A percentile compares a stretch with the other conserved stretches of the same genome.
Conservation (phyloP, 306 rosid species). For the Trifolium repens region DNA sequence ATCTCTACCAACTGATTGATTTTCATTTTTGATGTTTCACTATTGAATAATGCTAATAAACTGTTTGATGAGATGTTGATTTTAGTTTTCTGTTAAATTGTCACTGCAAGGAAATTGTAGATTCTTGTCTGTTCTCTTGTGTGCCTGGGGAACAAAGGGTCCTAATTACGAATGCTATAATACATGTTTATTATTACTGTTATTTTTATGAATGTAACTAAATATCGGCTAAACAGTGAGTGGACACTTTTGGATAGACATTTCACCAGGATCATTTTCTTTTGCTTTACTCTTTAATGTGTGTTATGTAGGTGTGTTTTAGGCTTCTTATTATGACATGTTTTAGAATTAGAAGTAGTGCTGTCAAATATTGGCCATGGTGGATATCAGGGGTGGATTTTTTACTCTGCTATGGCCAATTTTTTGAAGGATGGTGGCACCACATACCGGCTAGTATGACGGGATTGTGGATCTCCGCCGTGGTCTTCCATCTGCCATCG, state of each 20-base stretch:
- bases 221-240: neutral
- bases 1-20: neutral
- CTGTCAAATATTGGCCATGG: no score
- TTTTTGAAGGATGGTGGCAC: no score
- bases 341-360: neutral
- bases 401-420: no score
- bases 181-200: neutral
- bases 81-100: neutral
- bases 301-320: neutral
- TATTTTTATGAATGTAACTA: neutral
- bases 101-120: neutral
- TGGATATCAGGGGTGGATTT: no score
- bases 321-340: neutral
- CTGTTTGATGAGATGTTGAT: neutral
- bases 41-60: neutral
- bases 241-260: neutral
- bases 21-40: neutral
- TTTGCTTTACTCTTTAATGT: neutral
- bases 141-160: neutral
- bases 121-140: neutral
- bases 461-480: no score
- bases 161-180: neutral
- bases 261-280: neutral
- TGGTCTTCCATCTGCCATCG: no score
- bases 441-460: no score